Evolutionary conservation across 2,329 filamentous ascomycete species (phyloP).

Genomic region (Cytospora schulzeri): DNA sequence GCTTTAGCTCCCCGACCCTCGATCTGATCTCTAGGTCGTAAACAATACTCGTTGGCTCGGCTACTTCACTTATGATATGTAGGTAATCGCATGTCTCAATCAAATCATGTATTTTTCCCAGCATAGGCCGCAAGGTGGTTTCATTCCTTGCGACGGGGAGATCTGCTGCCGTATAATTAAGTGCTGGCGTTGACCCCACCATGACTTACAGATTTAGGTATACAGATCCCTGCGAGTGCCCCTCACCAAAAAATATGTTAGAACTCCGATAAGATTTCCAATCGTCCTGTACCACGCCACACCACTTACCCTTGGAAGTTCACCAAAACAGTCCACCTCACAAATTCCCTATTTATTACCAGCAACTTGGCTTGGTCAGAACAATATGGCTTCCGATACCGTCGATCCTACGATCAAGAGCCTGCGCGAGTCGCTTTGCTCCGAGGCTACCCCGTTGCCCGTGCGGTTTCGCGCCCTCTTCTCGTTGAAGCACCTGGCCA

Average conservation of each 20-base stretch:
- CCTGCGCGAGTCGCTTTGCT: conserved; percentile 75
- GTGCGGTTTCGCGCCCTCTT: conserved; percentile 95
- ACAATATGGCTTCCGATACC: conserved; percentile 33
- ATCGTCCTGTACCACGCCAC: background rate
- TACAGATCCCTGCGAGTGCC: conserved; percentile 6
- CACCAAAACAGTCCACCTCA: background rate
- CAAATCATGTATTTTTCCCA: background rate
- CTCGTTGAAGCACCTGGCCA: conserved; percentile 92
- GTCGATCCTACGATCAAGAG: conserved; percentile 54
- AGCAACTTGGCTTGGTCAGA: background rate
- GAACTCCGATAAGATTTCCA: conserved; percentile 14
- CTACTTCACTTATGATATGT: background rate
- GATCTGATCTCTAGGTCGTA: background rate
- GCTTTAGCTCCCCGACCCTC: too few relatives aligned
- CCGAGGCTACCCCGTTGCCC: conserved; percentile 80
- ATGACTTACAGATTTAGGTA: background rate
- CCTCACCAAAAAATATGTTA: background rate
- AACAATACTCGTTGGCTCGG: background rate
- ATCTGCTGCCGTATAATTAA: background rate
- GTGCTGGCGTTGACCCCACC: conserved; percentile 8
- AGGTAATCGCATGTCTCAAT: background rate
- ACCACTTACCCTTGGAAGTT: background rate
- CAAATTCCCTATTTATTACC: background rate
- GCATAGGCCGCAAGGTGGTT: background rate
- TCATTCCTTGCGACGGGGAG: background rate